Percentiles rank a stretch among this genome's conserved stretches.
Evolutionary conservation across 2,329 filamentous ascomycete species (phyloP).

Genomic region (Diaporthe velutina): DNA sequence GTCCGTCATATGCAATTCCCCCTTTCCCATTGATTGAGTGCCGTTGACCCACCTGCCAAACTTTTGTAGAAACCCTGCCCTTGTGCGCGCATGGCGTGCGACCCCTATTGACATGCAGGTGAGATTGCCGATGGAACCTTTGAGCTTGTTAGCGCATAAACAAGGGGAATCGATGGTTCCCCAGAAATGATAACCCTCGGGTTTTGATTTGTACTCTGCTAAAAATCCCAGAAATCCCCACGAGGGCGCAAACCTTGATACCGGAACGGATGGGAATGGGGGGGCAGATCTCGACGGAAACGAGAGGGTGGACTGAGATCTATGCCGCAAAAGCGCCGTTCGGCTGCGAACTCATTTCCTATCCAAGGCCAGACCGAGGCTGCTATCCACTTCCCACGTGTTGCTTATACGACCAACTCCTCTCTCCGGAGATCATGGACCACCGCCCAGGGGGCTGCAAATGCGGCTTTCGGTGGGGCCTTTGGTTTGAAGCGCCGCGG

Average conservation of each 20-base stretch:
- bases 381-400: conserved; percentile 24
- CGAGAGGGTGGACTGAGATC: not conserved
- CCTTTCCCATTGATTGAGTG: conserved; percentile 19
- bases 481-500: not conserved
- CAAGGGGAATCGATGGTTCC: not conserved
- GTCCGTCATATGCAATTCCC: not conserved
- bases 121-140: conserved; percentile 30
- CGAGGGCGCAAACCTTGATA: not conserved
- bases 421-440: conserved; percentile 29
- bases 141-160: conserved; percentile 5
- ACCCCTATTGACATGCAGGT: conserved; percentile 26
- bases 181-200: conserved; percentile 17
- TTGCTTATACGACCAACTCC: conserved; percentile 17
- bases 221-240: not conserved
- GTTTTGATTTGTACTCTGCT: not conserved
- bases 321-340: conserved; percentile 9
- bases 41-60: conserved; percentile 17
- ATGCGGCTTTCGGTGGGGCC: conserved; percentile 5
- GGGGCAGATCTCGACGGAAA: conserved; percentile 7
- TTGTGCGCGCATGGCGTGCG: not conserved
- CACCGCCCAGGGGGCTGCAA: conserved; percentile 15
- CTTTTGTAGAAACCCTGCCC: conserved; percentile 8
- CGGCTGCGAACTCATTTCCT: conserved; percentile 7
- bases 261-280: not conserved
- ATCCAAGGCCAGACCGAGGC: conserved; percentile 13